Evolutionary conservation across 2,329 filamentous ascomycete genomes (phyloP).

Genomic region (Cadophora luteo-olivacea): DNA sequence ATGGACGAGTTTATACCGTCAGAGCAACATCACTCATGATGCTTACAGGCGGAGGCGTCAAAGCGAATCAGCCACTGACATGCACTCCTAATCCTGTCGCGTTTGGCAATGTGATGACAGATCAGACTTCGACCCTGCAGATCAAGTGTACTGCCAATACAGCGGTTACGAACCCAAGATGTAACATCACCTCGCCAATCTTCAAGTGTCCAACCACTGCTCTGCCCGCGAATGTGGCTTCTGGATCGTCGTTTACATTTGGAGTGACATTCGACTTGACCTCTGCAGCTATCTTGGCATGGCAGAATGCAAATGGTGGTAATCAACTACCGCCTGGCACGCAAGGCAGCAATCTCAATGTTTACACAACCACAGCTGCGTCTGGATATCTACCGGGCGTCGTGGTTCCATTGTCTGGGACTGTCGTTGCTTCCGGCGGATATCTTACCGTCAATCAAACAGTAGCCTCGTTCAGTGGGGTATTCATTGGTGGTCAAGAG

Average conservation of each 20-base stretch:
- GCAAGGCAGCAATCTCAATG: slow-evolving; percentile 12
- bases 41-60: slow-evolving; percentile 7
- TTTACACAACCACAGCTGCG: slow-evolving; percentile 12
- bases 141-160: slow-evolving; percentile 16
- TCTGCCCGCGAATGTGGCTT: slow-evolving; percentile 17
- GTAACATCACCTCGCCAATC: slow-evolving; percentile 13
- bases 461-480: slow-evolving; percentile 13
- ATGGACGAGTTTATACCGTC: slow-evolving; percentile 17
- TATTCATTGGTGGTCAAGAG: slow-evolving; percentile 15
- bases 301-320: slow-evolving; percentile 17
- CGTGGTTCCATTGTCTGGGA: slow-evolving; percentile 15
- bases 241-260: slow-evolving; percentile 17
- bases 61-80: slow-evolving; percentile 3
- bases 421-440: slow-evolving; percentile 16
- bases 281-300: slow-evolving; percentile 5
- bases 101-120: slow-evolving; percentile 16
- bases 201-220: slow-evolving; percentile 10
- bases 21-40: slow-evolving; percentile 2
- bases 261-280: slow-evolving; percentile 17
- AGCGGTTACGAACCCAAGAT: slow-evolving; percentile 6
- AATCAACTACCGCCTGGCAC: slow-evolving; percentile 15
- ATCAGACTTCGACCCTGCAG: slow-evolving; percentile 8
- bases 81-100: slow-evolving; percentile 17
- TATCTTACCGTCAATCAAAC: slow-evolving; percentile 19
- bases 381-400: slow-evolving; percentile 15